Percentiles rank a stretch among this genome's conserved stretches.
Evolutionary conservation across 495 filamentous ascomycete genomes (phyloP).

Genomic region (Aspergillus conjunctus): DNA sequence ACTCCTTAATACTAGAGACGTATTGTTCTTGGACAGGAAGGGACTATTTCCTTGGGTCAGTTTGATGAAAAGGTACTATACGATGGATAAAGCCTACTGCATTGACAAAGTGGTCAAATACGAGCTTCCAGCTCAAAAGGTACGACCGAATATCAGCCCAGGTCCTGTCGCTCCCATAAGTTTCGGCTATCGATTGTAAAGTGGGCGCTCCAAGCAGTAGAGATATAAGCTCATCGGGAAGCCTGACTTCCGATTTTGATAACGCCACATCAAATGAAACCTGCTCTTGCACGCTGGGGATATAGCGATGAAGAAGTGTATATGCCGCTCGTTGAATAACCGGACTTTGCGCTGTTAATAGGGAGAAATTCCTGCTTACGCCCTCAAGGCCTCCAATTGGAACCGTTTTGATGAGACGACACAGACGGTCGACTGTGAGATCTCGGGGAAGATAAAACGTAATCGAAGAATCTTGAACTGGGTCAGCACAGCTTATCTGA

Average conservation of each 20-base stretch:
- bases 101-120: conserved; percentile 83
- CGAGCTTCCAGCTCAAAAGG: conserved; percentile 86
- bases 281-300: conserved; percentile 77
- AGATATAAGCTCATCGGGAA: conserved; percentile 71
- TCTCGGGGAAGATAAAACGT: conserved; percentile 63
- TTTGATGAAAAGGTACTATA: not conserved
- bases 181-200: conserved; percentile 51
- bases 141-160: conserved; percentile 65
- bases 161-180: conserved; percentile 40
- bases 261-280: conserved; percentile 79
- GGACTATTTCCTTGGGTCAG: conserved; percentile 53
- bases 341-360: conserved; percentile 74
- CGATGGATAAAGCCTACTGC: conserved; percentile 52
- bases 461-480: conserved; percentile 45
- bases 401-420: conserved; percentile 61
- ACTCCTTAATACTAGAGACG: conserved; percentile 70
- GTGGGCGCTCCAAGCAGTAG: conserved; percentile 58
- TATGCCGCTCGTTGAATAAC: conserved; percentile 80
- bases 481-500: conserved; percentile 19
- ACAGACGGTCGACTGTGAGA: conserved; percentile 69
- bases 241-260: conserved; percentile 66
- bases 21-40: conserved; percentile 81
- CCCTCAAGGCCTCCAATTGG: conserved; percentile 58
- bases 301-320: conserved; percentile 71
- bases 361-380: conserved; percentile 62